Base-by-base conservation (phyloP, 441 rosid species). In the Dalechampia spathulata region DNA sequence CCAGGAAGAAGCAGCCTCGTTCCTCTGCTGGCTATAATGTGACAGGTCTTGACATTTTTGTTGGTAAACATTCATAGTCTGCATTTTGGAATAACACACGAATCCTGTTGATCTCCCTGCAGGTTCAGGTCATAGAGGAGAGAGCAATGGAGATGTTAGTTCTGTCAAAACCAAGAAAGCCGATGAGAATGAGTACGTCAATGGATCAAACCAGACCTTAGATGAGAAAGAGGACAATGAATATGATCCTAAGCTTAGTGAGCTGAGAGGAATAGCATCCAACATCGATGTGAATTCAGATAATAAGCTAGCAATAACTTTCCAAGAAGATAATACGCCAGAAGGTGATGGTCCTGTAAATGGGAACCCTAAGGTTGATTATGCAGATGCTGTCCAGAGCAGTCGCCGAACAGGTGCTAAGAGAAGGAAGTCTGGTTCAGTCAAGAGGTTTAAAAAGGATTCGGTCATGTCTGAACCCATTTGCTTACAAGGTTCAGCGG, bases 211-310 rank as follows among this genome's bases (percentile, higher is more conserved):
- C 20, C 70, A 62, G 62, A 62, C 49, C 37, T 52, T 63, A 40
- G 63, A 71, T 54, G 45, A 70, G 55, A 76, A 66, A 39, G 81
- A 82, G 54, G 92, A 80, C 64, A 69, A 64, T 54, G 96, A 86
- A 52, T 81, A 90, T 66, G 96, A 90, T 77, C 90, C 96, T 15
- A 94, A 85, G 61, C 94, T 86, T 39, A 87, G 85, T 58, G 99
- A 90, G 67, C 86, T 90, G 48, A 79, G 76, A 62, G 96, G 87
- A 64, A 69, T 77, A 48, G 52, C 71, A 11, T 61, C 67, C 25
- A 60, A 58, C 50, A 78, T 65, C 66, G 90, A 75, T 62, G 66
- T 46, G 34, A 53, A 60, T 63, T 68, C 60, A 20, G 79, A 80
- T 66, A 81, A 80, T 66, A 81, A 75, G 62, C 70, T 69, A 55